Evolutionary conservation across 768 basidiomycete genomes (phyloP).

Genomic region (Roridomyces roridus): DNA sequence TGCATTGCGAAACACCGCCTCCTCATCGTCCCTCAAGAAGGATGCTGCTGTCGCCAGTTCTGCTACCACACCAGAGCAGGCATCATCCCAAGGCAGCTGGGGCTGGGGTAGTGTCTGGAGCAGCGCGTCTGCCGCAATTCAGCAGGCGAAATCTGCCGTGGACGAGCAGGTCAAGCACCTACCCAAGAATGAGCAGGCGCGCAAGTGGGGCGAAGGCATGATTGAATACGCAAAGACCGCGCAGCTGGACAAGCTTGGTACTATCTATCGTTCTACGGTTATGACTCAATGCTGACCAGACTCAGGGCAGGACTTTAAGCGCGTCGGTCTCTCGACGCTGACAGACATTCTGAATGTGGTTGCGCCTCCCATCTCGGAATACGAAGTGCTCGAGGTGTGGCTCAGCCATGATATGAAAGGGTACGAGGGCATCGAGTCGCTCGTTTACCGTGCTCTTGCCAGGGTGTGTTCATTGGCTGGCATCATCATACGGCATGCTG

Average conservation of each 20-base stretch:
- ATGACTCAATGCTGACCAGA: conserved; percentile 1
- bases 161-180: conserved; percentile 93
- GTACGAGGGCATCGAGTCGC: conserved; percentile 91
- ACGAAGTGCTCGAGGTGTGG: conserved; percentile 97
- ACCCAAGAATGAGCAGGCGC: conserved; percentile 84
- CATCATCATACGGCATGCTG: conserved; percentile 1
- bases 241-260: conserved; percentile 91
- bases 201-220: conserved; percentile 87
- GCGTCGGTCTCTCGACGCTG: conserved; percentile 86
- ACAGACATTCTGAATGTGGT: conserved; percentile 95
- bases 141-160: conserved; percentile 86
- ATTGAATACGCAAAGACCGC: conserved; percentile 87
- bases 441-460: conserved; percentile 89
- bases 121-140: conserved; percentile 82
- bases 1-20: conserved; percentile 45
- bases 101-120: conserved; percentile 93
- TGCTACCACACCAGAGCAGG: conserved; percentile 26
- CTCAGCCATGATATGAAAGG: conserved; percentile 96
- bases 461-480: conserved; percentile 55
- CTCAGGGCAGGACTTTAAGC: conserved; percentile 87
- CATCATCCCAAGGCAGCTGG: conserved; percentile 49
- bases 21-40: conserved; percentile 44
- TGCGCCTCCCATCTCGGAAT: conserved; percentile 97
- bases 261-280: conserved; percentile 19
- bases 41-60: conserved; percentile 31